Conservation (phyloP, 2,329 filamentous ascomycete species). For the Lachnellula arida region DNA sequence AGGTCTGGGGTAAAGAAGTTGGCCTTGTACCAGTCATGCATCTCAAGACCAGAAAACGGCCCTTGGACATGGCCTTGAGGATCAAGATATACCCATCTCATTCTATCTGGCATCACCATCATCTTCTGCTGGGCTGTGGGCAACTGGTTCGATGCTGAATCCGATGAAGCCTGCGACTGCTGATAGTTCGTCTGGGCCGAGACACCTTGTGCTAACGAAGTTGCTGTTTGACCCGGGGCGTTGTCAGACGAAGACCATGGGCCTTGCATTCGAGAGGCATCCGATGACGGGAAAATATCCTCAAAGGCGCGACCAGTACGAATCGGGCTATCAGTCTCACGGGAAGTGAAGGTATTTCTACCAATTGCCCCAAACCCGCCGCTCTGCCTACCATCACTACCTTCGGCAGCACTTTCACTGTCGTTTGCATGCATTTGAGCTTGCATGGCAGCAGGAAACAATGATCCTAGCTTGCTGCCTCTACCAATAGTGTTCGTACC, state of each 20-base stretch:
- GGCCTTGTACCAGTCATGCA: conserved; percentile 99
- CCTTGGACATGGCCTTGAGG: conserved; percentile 89
- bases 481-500: conserved; percentile 64
- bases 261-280: conserved; percentile 21
- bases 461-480: conserved; percentile 75
- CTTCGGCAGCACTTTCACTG: conserved; percentile 54
- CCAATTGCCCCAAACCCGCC: conserved; percentile 65
- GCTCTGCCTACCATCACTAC: conserved; percentile 55
- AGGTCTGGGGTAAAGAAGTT: conserved; percentile 95
- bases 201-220: conserved; percentile 22
- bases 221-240: conserved; percentile 21
- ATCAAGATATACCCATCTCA: conserved; percentile 98
- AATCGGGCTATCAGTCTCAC: conserved; percentile 58
- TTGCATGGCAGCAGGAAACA: conserved; percentile 88
- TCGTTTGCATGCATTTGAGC: conserved; percentile 79
- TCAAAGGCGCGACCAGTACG: conserved; percentile 52
- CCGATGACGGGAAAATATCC: conserved; percentile 35
- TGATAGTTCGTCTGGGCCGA: conserved; percentile 28
- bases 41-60: conserved; percentile 92
- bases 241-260: conserved; percentile 26
- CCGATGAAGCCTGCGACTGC: conserved; percentile 32
- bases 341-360: conserved; percentile 52
- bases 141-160: conserved; percentile 61
- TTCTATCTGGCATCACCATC: conserved; percentile 99
- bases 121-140: conserved; percentile 68